phyloP scores from a whole-genome alignment of 176 grass and related monocot species.

The Ensete ventricosum region DNA sequence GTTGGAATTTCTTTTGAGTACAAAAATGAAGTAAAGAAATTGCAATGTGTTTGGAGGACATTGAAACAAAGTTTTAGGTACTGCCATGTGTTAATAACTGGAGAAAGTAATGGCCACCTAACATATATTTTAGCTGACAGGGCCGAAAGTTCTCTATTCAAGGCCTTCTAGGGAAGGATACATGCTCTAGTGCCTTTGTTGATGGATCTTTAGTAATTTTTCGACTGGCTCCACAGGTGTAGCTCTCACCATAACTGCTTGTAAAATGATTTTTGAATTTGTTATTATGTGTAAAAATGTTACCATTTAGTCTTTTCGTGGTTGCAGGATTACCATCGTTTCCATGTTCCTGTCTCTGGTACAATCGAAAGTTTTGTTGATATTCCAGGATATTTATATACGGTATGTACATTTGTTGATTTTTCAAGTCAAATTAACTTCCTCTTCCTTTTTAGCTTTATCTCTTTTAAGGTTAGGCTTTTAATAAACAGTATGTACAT shows the following conservation, averaged over 20 bases:
- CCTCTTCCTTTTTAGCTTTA: neutral
- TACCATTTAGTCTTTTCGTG: slow-evolving; percentile 14
- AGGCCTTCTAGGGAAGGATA: slow-evolving; percentile 61
- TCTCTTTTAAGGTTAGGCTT: slow-evolving; percentile 20
- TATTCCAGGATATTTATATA: slow-evolving; percentile 85
- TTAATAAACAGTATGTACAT: slow-evolving; percentile 67
- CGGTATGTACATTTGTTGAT: slow-evolving; percentile 35
- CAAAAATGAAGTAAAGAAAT: too few species aligned
- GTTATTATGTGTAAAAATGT: slow-evolving; percentile 7
- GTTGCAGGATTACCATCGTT: slow-evolving; percentile 90
- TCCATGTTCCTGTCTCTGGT: slow-evolving; percentile 95
- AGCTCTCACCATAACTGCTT: slow-evolving; percentile 14
- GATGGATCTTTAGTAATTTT: slow-evolving; percentile 89
- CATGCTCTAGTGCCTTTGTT: slow-evolving; percentile 32
- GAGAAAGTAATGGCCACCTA: neutral
- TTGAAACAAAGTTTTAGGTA: neutral
- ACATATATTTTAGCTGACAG: slow-evolving; percentile 28
- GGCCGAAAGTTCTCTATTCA: slow-evolving; percentile 95
- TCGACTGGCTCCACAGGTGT: slow-evolving; percentile 88
- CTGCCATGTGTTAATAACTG: neutral
- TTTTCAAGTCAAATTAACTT: neutral
- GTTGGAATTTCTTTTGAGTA: neutral
- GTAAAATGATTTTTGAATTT: neutral
- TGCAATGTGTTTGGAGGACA: neutral
- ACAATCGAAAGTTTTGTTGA: slow-evolving; percentile 81